Base-by-base conservation (phyloP, 2,329 filamentous ascomycete genomes). In the Lasiodiplodia sp. region DNA sequence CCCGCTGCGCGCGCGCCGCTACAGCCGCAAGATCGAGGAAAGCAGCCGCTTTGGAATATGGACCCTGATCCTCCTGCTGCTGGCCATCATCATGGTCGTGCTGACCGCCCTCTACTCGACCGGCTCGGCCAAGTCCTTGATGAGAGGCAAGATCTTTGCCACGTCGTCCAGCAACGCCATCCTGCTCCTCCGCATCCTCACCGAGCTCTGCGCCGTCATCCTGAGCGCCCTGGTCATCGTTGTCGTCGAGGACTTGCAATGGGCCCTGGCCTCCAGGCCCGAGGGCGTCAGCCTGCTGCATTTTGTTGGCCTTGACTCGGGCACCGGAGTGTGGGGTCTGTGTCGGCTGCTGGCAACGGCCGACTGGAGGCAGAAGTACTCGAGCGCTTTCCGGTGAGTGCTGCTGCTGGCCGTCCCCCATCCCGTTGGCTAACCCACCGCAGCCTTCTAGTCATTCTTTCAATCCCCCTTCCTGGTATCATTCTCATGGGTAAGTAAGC, bases 11-110 rank as follows among this genome's bases (percentile, higher is more conserved):
- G 10, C 55, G 23, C 55, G 60, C 28, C 60, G 60, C 10, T 64
- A 64, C 60, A 64, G 60, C 60, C 28, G 47, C 44, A 64, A 31
- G 31, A 53, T 64, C 12, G 60, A 64, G 38, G 44, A 64, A 34
- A 64, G 60, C 60, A 64, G 60, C 47, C 44, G 60, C 11, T 64
- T 64, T 11, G 64, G 64, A 57, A 40, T 57, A 57, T 66, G 53
- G 52, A 56, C 64, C 2, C 37, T 66, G 40, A 21, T 52, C 16
- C 51, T 66, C 34, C 49, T 57, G 64, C 11, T 66, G 11, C 16
- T 66, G 3, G 52, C 64, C 38, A 31, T 66, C 16, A 21, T 47
- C 52, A 57, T 66, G 37, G 53, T 57, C 38, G 18, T 40, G 8
- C 31, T 66, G 37, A 66, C 53, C 53, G 52, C 52, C 11, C 38